Conservation (phyloP, 306 rosid species). For the Acacia crassicarpa region DNA sequence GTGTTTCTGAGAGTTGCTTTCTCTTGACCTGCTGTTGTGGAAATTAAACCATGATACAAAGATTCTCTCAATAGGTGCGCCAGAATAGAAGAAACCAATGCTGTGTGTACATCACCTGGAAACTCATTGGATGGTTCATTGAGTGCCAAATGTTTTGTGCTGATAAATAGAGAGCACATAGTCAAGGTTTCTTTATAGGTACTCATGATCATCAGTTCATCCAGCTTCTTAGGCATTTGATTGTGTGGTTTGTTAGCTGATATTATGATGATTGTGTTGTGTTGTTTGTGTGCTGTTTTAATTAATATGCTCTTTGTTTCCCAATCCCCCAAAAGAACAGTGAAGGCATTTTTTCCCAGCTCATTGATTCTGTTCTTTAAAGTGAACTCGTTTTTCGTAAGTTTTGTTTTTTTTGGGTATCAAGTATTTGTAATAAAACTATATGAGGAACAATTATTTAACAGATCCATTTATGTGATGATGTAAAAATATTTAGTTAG, state of each 20-base stretch:
- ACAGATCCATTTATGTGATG: background rate
- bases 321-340: background rate
- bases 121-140: background rate
- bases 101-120: background rate
- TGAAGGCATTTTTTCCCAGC: background rate
- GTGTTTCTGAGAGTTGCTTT: background rate
- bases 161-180: background rate
- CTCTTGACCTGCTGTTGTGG: background rate
- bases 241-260: background rate
- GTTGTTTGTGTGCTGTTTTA: background rate
- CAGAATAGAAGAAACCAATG: background rate
- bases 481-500: background rate
- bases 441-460: background rate
- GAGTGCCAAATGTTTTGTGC: background rate
- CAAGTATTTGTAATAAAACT: too few species aligned
- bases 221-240: background rate
- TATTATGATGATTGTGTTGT: slow-evolving; percentile 1
- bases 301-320: background rate
- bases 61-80: background rate
- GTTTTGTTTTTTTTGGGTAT: background rate
- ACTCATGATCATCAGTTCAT: background rate
- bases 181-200: background rate
- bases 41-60: background rate
- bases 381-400: background rate
- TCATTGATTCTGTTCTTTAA: background rate